Evolutionary conservation across 352 stramenopile species (phyloP).

Genomic region (Nothophytophthora sp.): DNA sequence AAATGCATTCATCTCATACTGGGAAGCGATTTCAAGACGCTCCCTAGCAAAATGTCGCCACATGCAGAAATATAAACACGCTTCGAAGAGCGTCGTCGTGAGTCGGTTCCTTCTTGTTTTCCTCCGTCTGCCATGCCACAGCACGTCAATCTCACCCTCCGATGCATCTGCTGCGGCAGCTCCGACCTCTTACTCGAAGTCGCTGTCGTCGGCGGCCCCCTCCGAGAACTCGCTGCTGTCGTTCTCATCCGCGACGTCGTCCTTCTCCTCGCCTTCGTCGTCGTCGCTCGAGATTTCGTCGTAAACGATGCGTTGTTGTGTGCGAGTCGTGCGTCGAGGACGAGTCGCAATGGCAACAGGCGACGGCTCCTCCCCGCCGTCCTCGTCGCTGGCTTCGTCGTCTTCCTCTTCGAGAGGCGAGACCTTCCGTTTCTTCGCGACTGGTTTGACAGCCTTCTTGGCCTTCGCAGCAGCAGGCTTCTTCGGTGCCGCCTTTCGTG

Average conservation of each 20-base stretch:
- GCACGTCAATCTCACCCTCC: too few species aligned
- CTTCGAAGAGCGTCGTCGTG: too few species aligned
- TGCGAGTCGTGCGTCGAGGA: conserved; percentile 35
- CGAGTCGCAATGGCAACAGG: conserved; percentile 28
- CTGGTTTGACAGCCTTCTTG: conserved; percentile 24
- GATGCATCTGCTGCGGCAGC: too few species aligned
- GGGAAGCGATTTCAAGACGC: too few species aligned
- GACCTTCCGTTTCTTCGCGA: conserved; percentile 22
- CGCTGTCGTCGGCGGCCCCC: conserved; percentile 56
- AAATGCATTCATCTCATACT: too few species aligned
- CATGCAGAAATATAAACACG: too few species aligned
- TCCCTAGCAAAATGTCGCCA: too few species aligned
- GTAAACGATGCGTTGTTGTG: conserved; percentile 53
- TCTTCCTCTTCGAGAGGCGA: conserved; percentile 33
- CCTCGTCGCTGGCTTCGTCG: conserved; percentile 23
- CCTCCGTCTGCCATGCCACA: too few species aligned
- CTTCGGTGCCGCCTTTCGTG: conserved; percentile 25
- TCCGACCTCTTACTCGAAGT: conserved; percentile 46
- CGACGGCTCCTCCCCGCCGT: conserved; percentile 8
- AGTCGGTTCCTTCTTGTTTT: too few species aligned
- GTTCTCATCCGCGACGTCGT: conserved; percentile 64
- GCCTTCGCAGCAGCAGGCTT: conserved; percentile 24
- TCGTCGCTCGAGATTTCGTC: conserved; percentile 58
- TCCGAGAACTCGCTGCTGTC: too few species aligned
- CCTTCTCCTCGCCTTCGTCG: conserved; percentile 36